Conservation (phyloP, 108 stramenopile species). For the Craspedostauros australis region DNA sequence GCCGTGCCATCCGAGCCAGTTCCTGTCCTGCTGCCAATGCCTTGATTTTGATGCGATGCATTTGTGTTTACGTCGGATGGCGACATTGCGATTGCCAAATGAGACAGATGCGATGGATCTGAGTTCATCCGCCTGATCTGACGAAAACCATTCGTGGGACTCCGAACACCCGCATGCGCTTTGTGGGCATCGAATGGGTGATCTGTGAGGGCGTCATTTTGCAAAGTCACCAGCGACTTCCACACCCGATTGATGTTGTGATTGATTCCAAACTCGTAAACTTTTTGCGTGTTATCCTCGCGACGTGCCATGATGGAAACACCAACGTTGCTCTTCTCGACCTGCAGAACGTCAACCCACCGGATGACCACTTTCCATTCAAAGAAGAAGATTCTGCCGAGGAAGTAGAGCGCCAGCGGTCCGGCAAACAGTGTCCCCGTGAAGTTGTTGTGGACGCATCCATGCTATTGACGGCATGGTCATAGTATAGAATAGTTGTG, state of each 20-base stretch:
- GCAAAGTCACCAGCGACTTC: constrained; percentile 20
- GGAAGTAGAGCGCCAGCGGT: constrained; percentile 26
- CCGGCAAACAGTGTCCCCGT: constrained; percentile 38
- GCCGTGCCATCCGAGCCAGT: not conserved
- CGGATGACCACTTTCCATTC: constrained; percentile 22
- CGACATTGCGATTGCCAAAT: not conserved
- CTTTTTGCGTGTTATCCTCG: not conserved
- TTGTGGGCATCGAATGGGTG: not conserved
- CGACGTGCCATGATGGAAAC: constrained; percentile 2
- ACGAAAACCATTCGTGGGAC: not conserved
- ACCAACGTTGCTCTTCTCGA: constrained; percentile 13
- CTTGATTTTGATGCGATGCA: not conserved
- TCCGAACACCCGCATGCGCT: too few relatives aligned
- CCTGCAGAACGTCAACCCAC: constrained; percentile 31
- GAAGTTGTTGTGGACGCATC: constrained; percentile 32
- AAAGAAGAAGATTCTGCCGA: constrained; percentile 40
- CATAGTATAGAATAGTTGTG: too few relatives aligned
- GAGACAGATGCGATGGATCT: constrained; percentile 1
- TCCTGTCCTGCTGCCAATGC: not conserved
- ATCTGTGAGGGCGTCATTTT: constrained; percentile 31
- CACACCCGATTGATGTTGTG: constrained; percentile 19
- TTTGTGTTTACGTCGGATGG: not conserved
- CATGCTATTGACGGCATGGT: too few relatives aligned
- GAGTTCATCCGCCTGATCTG: constrained; percentile 7
- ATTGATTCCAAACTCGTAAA: constrained; percentile 16